A percentile compares a stretch with the other conserved stretches of the same genome.
Conservation (phyloP, 371 early-diverging fungal genomes). For the Zancudomyces culisetae region DNA sequence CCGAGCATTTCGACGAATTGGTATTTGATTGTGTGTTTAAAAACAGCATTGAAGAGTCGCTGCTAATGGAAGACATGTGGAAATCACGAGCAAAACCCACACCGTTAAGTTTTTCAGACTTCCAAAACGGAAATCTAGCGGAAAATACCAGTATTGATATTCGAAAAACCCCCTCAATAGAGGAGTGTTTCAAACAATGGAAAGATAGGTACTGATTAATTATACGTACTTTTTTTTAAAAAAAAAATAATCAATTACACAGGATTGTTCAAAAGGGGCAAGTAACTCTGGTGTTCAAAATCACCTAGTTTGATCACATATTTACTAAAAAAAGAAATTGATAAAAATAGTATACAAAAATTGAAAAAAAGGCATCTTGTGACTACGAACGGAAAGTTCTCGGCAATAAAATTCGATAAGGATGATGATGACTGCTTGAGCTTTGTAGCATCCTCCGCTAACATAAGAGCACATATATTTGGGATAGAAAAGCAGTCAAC, state of each 20-base stretch:
- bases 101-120: slow-evolving; percentile 34
- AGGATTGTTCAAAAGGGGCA: too few relatives aligned
- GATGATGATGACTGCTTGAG: slow-evolving; percentile 74
- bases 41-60: slow-evolving; percentile 56
- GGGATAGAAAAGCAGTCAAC: slow-evolving; percentile 54
- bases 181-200: slow-evolving; percentile 27
- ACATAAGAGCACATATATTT: slow-evolving; percentile 66
- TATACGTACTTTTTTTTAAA: too few relatives aligned
- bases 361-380: background rate
- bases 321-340: too few relatives aligned
- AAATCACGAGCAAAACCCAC: slow-evolving; percentile 46
- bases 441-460: slow-evolving; percentile 84
- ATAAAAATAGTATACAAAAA: background rate
- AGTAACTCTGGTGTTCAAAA: too few relatives aligned
- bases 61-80: slow-evolving; percentile 83
- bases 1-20: slow-evolving; percentile 36
- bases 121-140: slow-evolving; percentile 18
- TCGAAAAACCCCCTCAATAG: slow-evolving; percentile 45
- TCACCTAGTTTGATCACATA: too few relatives aligned
- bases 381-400: background rate
- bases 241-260: too few relatives aligned
- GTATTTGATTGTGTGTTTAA: slow-evolving; percentile 77
- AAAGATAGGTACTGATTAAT: slow-evolving; percentile 6
- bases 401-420: slow-evolving; percentile 66
- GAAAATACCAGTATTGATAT: slow-evolving; percentile 22